These are phyloP conservation scores for Penicillium rolfsii DNA, from an alignment of 2,329 filamentous ascomycete species.

Conservation along the genomic window DNA sequence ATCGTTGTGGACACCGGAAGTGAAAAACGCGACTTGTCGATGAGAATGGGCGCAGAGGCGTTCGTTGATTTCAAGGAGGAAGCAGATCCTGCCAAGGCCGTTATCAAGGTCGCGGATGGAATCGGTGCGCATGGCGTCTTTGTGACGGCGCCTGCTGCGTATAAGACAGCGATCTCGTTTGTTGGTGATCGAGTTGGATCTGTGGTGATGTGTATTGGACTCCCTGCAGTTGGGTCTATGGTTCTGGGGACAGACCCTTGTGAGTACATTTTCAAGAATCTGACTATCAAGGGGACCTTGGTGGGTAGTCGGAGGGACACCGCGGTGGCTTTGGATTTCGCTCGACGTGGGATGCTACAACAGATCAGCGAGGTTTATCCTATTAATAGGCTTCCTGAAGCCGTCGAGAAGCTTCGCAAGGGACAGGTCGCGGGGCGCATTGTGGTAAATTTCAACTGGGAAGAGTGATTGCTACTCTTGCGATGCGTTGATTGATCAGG, in stretches of 20 bases:
- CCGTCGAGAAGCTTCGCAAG: slow-evolving; percentile 53
- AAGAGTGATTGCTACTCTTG: slow-evolving; percentile 8
- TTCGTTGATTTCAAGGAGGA: slow-evolving; percentile 59
- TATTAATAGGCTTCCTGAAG: slow-evolving; percentile 54
- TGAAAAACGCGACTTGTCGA: slow-evolving; percentile 50
- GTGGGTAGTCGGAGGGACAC: slow-evolving; percentile 40
- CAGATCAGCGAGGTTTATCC: slow-evolving; percentile 55
- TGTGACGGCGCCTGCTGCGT: slow-evolving; percentile 46
- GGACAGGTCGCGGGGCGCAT: slow-evolving; percentile 58
- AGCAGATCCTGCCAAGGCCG: slow-evolving; percentile 41
- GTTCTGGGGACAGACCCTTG: slow-evolving; percentile 32
- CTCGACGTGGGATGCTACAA: slow-evolving; percentile 54
- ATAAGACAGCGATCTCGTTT: slow-evolving; percentile 48
- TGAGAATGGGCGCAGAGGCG: slow-evolving; percentile 57
- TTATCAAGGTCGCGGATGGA: slow-evolving; percentile 52
- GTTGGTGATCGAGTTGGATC: slow-evolving; percentile 49
- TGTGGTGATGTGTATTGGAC: slow-evolving; percentile 58
- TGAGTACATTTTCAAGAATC: slow-evolving; percentile 31
- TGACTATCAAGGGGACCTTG: slow-evolving; percentile 34
- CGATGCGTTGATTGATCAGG: background rate
- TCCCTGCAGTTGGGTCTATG: slow-evolving; percentile 31
- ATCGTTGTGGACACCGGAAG: slow-evolving; percentile 60
- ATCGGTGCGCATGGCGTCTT: slow-evolving; percentile 53
- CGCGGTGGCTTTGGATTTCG: slow-evolving; percentile 48
- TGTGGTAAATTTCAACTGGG: slow-evolving; percentile 57